Evolutionary conservation across 768 basidiomycete genomes (phyloP), one percentile per base, ranked within the genome.

Genomic region (Kwoniella europaea): DNA sequence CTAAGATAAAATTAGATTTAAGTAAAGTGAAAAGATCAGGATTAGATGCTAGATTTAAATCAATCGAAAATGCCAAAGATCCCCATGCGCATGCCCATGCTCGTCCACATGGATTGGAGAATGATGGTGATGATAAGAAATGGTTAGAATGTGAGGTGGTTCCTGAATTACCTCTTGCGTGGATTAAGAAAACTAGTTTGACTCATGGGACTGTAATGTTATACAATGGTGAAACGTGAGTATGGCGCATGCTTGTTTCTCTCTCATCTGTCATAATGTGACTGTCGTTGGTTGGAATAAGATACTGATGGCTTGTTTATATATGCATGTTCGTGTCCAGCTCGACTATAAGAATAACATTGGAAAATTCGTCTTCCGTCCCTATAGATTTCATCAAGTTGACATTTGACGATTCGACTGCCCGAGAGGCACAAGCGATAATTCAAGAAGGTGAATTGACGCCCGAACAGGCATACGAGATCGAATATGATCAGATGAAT

Each of bases 121-220:
- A 71, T 64, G 79, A 63, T 73, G 72, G 43, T 71, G 63, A 58
- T 22, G 54, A 61, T 29, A 44, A 44, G 5, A 78, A 73, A 46
- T 95, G 91, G 79, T 80, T 95, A 77, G 89, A 94, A 78, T 95
- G 91, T 82, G 86, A 87, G 46, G 92, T 98, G 20, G 89, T 96
- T 20, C 90, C 91, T 1, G 90, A 93, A 76, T 92, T 94, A 78
- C 97, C 97, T 10, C 83, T 94, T 42, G 85, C 98, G 65, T 89
- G 93, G 71, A 91, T 99, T 81, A 88, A 92, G 66, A 86, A 92
- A 79, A 92, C 91, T 16, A 93, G 92, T n/a, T 85, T 97, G 22
- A 95, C 92, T 1, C 94, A 97, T 75, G 94, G 93, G 1, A 93
- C 95, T 0, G 85, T 98, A 27, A 96, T 97, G 93, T 85, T 98